Evolutionary conservation across 176 grass and related monocot genomes (phyloP).

Genomic region (Ananas comosus): DNA sequence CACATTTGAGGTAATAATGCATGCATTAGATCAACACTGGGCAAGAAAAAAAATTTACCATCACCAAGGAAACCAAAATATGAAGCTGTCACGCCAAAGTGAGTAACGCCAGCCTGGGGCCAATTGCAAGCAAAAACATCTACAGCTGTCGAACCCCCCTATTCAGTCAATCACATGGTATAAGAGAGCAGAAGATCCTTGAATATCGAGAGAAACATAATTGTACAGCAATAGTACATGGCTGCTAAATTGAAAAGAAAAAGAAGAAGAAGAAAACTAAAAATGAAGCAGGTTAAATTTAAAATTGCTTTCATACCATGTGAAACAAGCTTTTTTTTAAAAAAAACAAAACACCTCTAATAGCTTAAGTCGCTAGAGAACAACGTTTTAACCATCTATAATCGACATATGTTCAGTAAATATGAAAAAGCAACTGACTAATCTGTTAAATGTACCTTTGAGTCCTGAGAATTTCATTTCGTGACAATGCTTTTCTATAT

Average conservation of each 20-base stretch:
- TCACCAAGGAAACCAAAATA: constrained; percentile 92
- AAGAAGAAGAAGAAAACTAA: no score
- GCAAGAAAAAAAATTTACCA: constrained; percentile 34
- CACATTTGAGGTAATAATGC: neutral
- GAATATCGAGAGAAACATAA: constrained; percentile 21
- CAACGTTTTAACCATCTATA: no score
- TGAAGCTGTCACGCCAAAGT: constrained; percentile 77
- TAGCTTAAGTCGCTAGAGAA: no score
- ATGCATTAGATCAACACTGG: neutral
- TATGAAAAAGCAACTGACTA: no score
- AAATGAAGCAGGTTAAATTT: no score
- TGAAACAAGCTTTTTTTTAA: no score
- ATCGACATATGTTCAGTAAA: no score
- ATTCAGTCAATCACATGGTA: constrained; percentile 5
- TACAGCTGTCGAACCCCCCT: constrained; percentile 69
- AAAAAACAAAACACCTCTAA: no score
- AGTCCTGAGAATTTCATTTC: no score
- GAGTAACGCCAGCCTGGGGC: constrained; percentile 43
- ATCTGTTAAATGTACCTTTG: no score
- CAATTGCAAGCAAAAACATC: constrained; percentile 80
- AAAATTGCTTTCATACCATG: no score
- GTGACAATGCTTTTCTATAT: no score
- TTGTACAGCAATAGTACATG: neutral
- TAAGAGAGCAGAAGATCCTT: constrained; percentile 9
- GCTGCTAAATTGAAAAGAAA: neutral